phyloP scores from a whole-genome alignment of 805 yeast genomes.

The Suhomyces xylopsoci region DNA sequence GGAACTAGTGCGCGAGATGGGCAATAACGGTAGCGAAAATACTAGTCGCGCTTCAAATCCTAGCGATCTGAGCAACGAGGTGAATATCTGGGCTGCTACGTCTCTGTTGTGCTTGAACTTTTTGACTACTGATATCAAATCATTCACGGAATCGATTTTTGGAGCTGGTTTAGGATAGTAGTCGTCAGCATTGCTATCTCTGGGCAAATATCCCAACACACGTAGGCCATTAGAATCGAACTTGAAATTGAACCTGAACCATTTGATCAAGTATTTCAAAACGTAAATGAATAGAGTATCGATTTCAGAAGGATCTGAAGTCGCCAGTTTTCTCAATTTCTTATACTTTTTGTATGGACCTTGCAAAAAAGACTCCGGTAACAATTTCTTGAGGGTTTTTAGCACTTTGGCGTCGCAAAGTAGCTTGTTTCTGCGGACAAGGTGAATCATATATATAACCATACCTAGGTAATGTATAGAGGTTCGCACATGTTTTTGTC shows the following conservation, averaged over 20 bases:
- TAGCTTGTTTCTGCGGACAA: constrained; percentile 18
- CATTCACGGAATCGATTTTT: constrained; percentile 6
- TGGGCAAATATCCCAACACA: constrained; percentile 25
- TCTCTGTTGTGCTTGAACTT: constrained; percentile 31
- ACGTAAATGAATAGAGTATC: constrained; percentile 25
- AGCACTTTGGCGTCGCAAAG: constrained; percentile 16
- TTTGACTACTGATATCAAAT: constrained; percentile 15
- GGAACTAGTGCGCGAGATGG: constrained; percentile 9
- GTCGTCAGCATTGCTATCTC: constrained; percentile 5
- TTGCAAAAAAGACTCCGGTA: constrained; percentile 19
- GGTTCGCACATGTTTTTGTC: constrained; percentile 8
- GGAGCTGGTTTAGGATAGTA: constrained; percentile 22
- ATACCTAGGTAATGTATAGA: constrained; percentile 20
- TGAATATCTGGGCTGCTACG: constrained; percentile 31
- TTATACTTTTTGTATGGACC: constrained; percentile 17
- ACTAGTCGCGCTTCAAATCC: constrained; percentile 31
- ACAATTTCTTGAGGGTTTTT: constrained; percentile 20
- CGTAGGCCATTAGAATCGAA: constrained; percentile 28
- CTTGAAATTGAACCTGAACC: constrained; percentile 32
- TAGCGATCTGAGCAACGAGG: constrained; percentile 24
- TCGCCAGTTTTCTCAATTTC: constrained; percentile 2
- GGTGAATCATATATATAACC: constrained; percentile 21
- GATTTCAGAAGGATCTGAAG: background rate
- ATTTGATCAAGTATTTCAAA: constrained; percentile 29
- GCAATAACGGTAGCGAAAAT: constrained; percentile 28